Percentiles rank a stretch among this genome's conserved stretches.
phyloP scores from a whole-genome alignment of 768 basidiomycete genomes.

The Boletus speciosus region DNA sequence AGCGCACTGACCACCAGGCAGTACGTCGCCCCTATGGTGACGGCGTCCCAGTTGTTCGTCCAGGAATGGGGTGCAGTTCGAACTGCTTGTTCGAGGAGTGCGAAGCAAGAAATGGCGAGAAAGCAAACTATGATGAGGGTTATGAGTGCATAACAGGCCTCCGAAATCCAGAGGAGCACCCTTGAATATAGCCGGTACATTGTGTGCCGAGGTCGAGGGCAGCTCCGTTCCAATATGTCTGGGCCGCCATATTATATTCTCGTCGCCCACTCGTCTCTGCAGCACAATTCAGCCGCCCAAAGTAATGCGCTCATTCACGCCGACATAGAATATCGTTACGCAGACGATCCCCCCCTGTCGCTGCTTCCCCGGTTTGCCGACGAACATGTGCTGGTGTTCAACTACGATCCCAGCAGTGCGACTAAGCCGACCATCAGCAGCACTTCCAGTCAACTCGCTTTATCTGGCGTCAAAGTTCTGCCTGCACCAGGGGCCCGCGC shows the following conservation, averaged over 20 bases:
- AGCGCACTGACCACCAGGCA: slow-evolving; percentile 55
- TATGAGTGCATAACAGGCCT: slow-evolving; percentile 50
- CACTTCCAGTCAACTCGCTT: slow-evolving; percentile 43
- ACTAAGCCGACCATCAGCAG: slow-evolving; percentile 48
- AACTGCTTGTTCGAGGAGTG: slow-evolving; percentile 69
- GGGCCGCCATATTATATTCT: slow-evolving; percentile 66
- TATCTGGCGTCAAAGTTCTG: slow-evolving; percentile 60
- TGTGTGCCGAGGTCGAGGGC: no score
- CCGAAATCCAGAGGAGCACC: slow-evolving; percentile 49
- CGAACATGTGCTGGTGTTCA: slow-evolving; percentile 73
- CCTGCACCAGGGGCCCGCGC: slow-evolving; percentile 71
- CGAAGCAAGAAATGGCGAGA: slow-evolving; percentile 58
- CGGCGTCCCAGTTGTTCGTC: slow-evolving; percentile 61
- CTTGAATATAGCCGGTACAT: slow-evolving; percentile 35
- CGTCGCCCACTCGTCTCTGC: slow-evolving; percentile 52
- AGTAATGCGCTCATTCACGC: slow-evolving; percentile 52
- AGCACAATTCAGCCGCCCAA: slow-evolving; percentile 34
- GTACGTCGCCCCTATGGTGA: slow-evolving; percentile 71
- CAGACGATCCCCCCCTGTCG: slow-evolving; percentile 69
- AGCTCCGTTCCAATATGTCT: slow-evolving; percentile 4
- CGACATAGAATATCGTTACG: slow-evolving; percentile 75
- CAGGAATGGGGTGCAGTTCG: slow-evolving; percentile 58
- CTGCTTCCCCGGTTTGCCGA: slow-evolving; percentile 56
- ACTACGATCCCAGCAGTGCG: slow-evolving; percentile 51
- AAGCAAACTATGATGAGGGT: slow-evolving; percentile 50